A percentile compares a stretch with the other conserved stretches of the same genome.
These are phyloP conservation scores for Exophiala calicioides DNA, from an alignment of 2,329 filamentous ascomycete genomes.

Conservation along the genomic window DNA sequence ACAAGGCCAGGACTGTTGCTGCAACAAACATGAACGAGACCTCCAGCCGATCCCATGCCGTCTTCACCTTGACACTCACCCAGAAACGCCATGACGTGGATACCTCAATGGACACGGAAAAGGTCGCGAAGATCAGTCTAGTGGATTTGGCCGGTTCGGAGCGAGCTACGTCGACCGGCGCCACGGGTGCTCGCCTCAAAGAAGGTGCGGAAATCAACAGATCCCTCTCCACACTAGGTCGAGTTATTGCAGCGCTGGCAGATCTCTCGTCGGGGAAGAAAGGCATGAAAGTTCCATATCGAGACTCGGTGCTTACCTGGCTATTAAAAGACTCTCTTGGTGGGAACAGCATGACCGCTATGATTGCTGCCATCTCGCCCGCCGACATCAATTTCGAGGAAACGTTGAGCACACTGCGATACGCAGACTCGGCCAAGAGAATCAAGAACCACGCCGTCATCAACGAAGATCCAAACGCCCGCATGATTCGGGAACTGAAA, in stretches of 20 bases:
- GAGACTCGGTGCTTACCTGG: slow-evolving; percentile 96
- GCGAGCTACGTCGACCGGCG: slow-evolving; percentile 93
- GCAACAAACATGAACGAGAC: slow-evolving; percentile 99
- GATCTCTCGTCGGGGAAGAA: slow-evolving; percentile 86
- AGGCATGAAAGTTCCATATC: slow-evolving; percentile 83
- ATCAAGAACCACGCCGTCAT: slow-evolving; percentile 99
- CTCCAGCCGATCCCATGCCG: slow-evolving; percentile 94
- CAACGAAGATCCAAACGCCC: slow-evolving; percentile 97
- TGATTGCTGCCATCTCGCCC: slow-evolving; percentile 98
- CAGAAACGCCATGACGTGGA: slow-evolving; percentile 90
- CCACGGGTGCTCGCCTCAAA: slow-evolving; percentile 90
- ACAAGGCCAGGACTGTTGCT: slow-evolving; percentile 96
- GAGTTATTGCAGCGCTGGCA: slow-evolving; percentile 93
- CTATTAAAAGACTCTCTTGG: slow-evolving; percentile 93
- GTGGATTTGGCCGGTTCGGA: slow-evolving; percentile 98
- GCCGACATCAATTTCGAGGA: slow-evolving; percentile 99
- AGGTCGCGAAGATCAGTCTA: slow-evolving; percentile 95
- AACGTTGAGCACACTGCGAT: slow-evolving; percentile 90
- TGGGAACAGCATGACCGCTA: slow-evolving; percentile 98
- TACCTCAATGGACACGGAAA: slow-evolving; percentile 96
- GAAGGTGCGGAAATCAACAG: slow-evolving; percentile 98
- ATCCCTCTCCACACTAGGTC: slow-evolving; percentile 90
- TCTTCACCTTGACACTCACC: slow-evolving; percentile 93
- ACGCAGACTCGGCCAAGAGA: slow-evolving; percentile 95
- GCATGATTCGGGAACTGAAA: slow-evolving; percentile 97